Evolutionary conservation across 2,329 filamentous ascomycete species (phyloP).

Genomic region (Penicillium sp.): DNA sequence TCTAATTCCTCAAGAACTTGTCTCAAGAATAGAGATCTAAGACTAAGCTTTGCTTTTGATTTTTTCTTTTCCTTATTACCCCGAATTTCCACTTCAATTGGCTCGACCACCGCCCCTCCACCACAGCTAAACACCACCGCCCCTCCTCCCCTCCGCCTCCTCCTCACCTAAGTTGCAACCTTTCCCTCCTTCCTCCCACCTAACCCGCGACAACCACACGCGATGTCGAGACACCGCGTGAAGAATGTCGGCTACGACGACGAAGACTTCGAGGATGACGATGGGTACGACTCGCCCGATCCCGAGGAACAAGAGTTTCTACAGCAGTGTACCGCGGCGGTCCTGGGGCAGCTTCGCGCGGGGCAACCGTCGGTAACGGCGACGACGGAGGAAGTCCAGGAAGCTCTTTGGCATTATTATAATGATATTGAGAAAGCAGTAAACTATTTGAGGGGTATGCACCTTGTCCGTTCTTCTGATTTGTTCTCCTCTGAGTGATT

Average conservation of each 20-base stretch:
- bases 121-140: constrained; percentile 4
- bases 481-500: not conserved
- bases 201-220: constrained; percentile 7
- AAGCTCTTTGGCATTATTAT: constrained; percentile 93
- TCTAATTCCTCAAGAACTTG: not conserved
- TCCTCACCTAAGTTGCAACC: constrained; percentile 4
- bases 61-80: not conserved
- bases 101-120: not conserved
- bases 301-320: constrained; percentile 59
- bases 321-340: constrained; percentile 66
- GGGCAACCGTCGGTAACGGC: constrained; percentile 62
- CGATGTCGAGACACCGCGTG: constrained; percentile 52
- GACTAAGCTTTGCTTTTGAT: too few relatives aligned
- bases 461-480: not conserved
- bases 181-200: constrained; percentile 8
- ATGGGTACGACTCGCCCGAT: constrained; percentile 47
- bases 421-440: constrained; percentile 89
- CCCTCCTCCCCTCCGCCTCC: constrained; percentile 4
- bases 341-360: constrained; percentile 66
- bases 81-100: not conserved
- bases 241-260: constrained; percentile 51
- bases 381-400: constrained; percentile 77
- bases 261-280: constrained; percentile 44
- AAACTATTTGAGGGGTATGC: constrained; percentile 71
- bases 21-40: not conserved